Conservation (phyloP, 352 stramenopile species). For the Phytophthora sp. region DNA sequence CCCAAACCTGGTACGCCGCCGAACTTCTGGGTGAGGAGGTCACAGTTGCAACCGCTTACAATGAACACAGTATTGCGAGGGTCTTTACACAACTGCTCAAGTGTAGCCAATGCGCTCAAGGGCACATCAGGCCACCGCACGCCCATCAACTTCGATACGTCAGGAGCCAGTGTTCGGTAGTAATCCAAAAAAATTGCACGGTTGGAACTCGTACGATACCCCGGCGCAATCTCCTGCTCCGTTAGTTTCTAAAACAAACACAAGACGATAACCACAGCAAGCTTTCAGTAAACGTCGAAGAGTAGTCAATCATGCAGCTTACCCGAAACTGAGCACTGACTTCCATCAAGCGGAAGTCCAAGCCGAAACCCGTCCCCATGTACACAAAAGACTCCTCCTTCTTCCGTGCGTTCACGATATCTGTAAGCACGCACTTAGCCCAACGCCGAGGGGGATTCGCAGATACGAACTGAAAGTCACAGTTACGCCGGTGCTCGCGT, state of each 20-base stretch:
- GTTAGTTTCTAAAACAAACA: slow-evolving; percentile 63
- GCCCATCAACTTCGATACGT: slow-evolving; percentile 84
- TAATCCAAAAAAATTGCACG: slow-evolving; percentile 98
- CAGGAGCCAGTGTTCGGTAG: slow-evolving; percentile 96
- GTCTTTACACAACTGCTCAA: slow-evolving; percentile 95
- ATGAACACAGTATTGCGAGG: slow-evolving; percentile 98
- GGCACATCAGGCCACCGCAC: slow-evolving; percentile 82
- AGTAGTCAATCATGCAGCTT: slow-evolving; percentile 22
- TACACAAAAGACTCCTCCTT: slow-evolving; percentile 84
- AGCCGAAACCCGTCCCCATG: slow-evolving; percentile 94
- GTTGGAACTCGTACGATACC: slow-evolving; percentile 71
- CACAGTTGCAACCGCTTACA: slow-evolving; percentile 96
- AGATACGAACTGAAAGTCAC: slow-evolving; percentile 80
- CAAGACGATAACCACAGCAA: neutral
- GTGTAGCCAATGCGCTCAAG: slow-evolving; percentile 67
- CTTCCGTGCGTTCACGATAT: slow-evolving; percentile 81
- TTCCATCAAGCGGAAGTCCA: slow-evolving; percentile 96
- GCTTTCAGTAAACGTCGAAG: neutral
- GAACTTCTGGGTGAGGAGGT: slow-evolving; percentile 95
- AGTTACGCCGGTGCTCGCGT: slow-evolving; percentile 73
- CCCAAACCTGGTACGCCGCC: slow-evolving; percentile 95
- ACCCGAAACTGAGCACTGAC: slow-evolving; percentile 93
- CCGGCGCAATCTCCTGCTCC: slow-evolving; percentile 61
- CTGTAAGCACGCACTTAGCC: slow-evolving; percentile 74
- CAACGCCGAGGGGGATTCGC: slow-evolving; percentile 72